Base-by-base conservation (phyloP, 129 eudicot species). In the sunflower (Helianthus annuus) region DNA sequence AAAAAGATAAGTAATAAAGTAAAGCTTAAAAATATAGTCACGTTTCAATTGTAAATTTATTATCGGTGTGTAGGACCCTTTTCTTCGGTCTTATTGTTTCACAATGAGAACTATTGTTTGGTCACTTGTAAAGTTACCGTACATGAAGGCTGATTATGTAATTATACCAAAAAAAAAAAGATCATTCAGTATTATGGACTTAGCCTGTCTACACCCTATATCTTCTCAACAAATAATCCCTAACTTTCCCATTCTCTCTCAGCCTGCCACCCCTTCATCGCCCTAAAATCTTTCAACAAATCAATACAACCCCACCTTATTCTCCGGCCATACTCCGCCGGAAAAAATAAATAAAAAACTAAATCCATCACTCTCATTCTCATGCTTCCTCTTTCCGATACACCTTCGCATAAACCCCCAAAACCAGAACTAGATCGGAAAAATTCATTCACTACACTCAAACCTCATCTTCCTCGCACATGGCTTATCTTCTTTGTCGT, bases 401-500 rank as follows among this genome's bases (percentile, higher is more conserved):
- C 38, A 16, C 70, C 91, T 4, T 36, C 78, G 1, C 77, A 70
- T 9, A 84, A 80, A 66, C 84, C 86, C 76, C 78, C 70, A 78
- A 49, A 76, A 67, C 85, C 83, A 4, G 70, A 73, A 2, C 48
- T 72, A 75, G 76, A 75, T 61, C 83, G 88, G 16, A 88, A 83
- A 36, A 61, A 44, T 60, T 79, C 87, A 6, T 69, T 81, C 69
- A 5, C 58, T 61, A 24, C 73, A 12, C 58, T 86, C 15, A 82
- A 84, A 82, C 87, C 81, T 64, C 71, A 76, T 32, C 85, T 76
- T 72, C 94, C 93, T 29, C 90, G 92, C 48, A 70, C 88, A 71
- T 95, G 91, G 87, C 81, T 95, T n/a, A 79, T 95, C 81, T 73
- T 90, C 85, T 10, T 78, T 62, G 49, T 90, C 83, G 69, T 88